Evolutionary conservation across 768 basidiomycete species (phyloP).

Genomic region (Rhodotorula sphaerocarpa): DNA sequence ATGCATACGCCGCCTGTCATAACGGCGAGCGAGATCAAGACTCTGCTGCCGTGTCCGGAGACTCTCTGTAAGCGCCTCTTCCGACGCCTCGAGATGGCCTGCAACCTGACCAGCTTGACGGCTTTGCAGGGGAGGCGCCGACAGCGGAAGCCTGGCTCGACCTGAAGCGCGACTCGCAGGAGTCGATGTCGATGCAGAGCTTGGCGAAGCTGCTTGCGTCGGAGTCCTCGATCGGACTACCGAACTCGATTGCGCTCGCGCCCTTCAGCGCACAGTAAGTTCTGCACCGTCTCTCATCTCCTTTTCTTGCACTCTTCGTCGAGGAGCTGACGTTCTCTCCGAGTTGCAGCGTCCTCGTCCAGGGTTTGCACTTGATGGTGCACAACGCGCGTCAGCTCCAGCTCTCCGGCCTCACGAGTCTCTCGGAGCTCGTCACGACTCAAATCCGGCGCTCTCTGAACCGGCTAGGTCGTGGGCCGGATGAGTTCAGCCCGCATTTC

Average conservation of each 20-base stretch:
- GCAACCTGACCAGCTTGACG: too few species aligned
- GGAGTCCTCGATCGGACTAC: not conserved
- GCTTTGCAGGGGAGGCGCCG: not conserved
- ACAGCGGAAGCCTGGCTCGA: not conserved
- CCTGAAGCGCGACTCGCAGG: not conserved
- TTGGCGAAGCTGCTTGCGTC: not conserved
- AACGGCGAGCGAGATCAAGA: not conserved
- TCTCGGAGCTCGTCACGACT: not conserved
- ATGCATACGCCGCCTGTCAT: not conserved
- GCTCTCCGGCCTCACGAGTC: not conserved
- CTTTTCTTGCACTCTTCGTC: not conserved
- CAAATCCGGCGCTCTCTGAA: not conserved
- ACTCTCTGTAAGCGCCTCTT: not conserved
- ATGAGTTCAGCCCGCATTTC: slow-evolving; percentile 2
- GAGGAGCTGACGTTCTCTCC: not conserved
- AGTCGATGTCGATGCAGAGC: not conserved
- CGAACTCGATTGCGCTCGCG: not conserved
- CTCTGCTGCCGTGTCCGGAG: not conserved
- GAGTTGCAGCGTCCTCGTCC: not conserved
- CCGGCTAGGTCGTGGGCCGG: not conserved
- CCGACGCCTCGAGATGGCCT: too few species aligned
- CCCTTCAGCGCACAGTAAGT: not conserved
- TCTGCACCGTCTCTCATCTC: too few species aligned
- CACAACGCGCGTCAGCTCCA: not conserved
- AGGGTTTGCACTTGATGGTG: not conserved